Evolutionary conservation across 495 filamentous ascomycete species (phyloP).

Genomic region (Chlorociboria aeruginascens): DNA sequence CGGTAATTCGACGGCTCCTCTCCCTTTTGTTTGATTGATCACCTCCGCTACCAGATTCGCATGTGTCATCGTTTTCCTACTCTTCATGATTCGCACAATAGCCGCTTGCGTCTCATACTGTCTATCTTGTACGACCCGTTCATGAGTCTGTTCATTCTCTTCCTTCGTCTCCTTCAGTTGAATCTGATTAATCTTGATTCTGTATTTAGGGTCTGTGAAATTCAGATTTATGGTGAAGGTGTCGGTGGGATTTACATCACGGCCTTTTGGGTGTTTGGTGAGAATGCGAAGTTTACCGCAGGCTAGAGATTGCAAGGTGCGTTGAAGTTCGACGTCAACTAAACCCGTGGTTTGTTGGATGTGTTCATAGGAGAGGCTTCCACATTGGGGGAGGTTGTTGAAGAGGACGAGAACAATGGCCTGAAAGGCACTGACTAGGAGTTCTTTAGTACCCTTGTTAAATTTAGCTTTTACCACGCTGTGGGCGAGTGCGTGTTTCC

Average conservation of each 20-base stretch:
- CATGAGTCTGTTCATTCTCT: constrained; percentile 88
- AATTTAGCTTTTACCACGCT: constrained; percentile 73
- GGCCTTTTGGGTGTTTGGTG: constrained; percentile 70
- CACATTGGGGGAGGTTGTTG: constrained; percentile 50
- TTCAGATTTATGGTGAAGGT: constrained; percentile 64
- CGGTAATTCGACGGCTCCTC: constrained; percentile 68
- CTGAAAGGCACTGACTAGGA: constrained; percentile 81
- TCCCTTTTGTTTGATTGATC: constrained; percentile 73
- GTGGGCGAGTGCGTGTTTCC: constrained; percentile 87
- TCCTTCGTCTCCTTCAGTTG: constrained; percentile 77
- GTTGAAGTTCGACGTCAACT: constrained; percentile 61
- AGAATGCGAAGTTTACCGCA: constrained; percentile 84
- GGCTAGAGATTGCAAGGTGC: constrained; percentile 88
- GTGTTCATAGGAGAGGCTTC: constrained; percentile 51
- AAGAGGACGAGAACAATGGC: constrained; percentile 89
- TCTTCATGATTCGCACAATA: constrained; percentile 97
- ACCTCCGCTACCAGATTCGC: constrained; percentile 72
- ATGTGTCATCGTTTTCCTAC: constrained; percentile 74
- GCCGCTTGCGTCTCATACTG: constrained; percentile 96
- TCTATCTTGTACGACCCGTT: constrained; percentile 75
- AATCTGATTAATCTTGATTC: constrained; percentile 97
- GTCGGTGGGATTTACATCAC: constrained; percentile 65
- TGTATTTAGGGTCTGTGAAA: constrained; percentile 73
- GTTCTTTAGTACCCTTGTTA: constrained; percentile 65
- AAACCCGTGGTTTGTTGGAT: constrained; percentile 56